These are phyloP conservation scores for Hypoxylon lienhwacheense DNA, from an alignment of 495 filamentous ascomycete species.

Conservation along the genomic window DNA sequence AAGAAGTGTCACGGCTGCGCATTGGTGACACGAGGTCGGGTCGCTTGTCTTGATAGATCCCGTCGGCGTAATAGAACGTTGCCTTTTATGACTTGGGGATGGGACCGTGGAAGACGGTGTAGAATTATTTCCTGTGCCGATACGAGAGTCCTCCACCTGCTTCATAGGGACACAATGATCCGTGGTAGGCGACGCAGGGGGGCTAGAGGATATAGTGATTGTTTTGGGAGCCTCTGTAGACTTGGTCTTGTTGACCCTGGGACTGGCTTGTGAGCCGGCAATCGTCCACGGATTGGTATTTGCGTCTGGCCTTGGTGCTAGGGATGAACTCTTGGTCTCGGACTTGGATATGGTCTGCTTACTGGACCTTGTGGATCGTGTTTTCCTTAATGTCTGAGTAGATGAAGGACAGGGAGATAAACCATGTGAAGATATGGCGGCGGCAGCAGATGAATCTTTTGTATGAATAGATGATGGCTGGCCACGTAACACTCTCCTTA, in stretches of 20 bases:
- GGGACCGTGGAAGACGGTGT: background rate
- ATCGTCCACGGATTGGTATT: slow-evolving; percentile 49
- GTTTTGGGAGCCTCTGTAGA: slow-evolving; percentile 34
- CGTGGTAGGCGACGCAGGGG: slow-evolving; percentile 36
- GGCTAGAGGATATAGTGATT: slow-evolving; percentile 51
- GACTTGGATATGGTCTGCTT: slow-evolving; percentile 40
- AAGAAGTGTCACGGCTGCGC: background rate
- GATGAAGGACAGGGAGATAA: slow-evolving; percentile 1
- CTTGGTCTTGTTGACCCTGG: slow-evolving; percentile 36
- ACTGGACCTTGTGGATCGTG: slow-evolving; percentile 33
- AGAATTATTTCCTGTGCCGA: background rate
- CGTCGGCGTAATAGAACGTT: slow-evolving; percentile 15
- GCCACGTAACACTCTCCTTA: background rate
- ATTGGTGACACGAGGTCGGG: background rate
- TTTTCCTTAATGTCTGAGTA: slow-evolving; percentile 17
- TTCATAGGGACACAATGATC: slow-evolving; percentile 12
- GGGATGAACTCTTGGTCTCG: slow-evolving; percentile 23
- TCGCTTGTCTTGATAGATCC: background rate
- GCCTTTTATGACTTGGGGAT: slow-evolving; percentile 14
- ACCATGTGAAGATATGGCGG: slow-evolving; percentile 7
- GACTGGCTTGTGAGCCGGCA: slow-evolving; percentile 44
- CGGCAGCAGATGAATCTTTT: background rate
- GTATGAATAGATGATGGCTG: background rate
- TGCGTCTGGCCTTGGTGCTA: slow-evolving; percentile 27
- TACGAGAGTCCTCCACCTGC: background rate